Conservation (phyloP, 805 yeast genomes). For the Metschnikowia kofuensis region DNA sequence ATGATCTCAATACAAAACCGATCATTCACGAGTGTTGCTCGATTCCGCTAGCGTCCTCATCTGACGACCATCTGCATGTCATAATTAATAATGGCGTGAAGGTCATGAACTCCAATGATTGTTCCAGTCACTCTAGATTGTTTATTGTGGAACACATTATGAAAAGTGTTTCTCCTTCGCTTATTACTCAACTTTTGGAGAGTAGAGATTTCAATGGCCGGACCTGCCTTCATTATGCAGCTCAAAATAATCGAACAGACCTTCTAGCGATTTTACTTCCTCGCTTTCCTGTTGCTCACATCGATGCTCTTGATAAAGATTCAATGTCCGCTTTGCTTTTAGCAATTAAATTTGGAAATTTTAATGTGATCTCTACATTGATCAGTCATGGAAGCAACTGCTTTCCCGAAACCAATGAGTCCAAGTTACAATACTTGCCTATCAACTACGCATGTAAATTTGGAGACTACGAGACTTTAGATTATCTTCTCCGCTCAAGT, state of each 20-base stretch:
- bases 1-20: conserved; percentile 56
- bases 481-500: conserved; percentile 50
- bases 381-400: conserved; percentile 35
- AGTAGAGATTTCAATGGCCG: conserved; percentile 67
- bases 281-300: conserved; percentile 30
- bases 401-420: conserved; percentile 44
- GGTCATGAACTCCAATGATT: conserved; percentile 35
- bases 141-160: conserved; percentile 37
- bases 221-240: conserved; percentile 84
- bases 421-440: conserved; percentile 65
- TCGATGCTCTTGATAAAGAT: conserved; percentile 62
- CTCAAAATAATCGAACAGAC: conserved; percentile 50
- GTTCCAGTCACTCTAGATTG: conserved; percentile 35
- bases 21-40: conserved; percentile 69
- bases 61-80: conserved; percentile 33
- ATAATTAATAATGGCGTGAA: conserved; percentile 43
- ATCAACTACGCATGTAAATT: conserved; percentile 85
- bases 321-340: conserved; percentile 80
- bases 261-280: conserved; percentile 43
- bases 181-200: conserved; percentile 23
- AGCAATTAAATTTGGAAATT: conserved; percentile 69
- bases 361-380: conserved; percentile 35
- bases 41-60: conserved; percentile 34
- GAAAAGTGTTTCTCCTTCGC: conserved; percentile 18
- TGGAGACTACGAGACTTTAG: conserved; percentile 71